phyloP scores from a whole-genome alignment of 2,329 filamentous ascomycete species.

The Cladosporium sp. region DNA sequence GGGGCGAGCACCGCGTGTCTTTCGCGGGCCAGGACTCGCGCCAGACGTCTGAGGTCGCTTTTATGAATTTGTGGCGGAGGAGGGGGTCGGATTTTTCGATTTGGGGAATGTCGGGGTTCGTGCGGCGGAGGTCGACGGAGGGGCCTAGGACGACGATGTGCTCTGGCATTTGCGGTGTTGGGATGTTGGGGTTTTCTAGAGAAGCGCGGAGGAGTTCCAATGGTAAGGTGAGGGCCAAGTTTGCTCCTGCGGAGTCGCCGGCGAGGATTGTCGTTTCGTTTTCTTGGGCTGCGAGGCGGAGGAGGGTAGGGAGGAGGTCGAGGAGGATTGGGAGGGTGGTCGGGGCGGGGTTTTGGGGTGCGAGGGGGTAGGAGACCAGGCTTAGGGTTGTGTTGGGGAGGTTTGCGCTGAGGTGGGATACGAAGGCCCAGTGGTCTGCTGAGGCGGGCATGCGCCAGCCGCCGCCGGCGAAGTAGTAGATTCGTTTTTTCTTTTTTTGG shows the following conservation, averaged over 20 bases:
- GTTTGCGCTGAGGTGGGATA: conserved; percentile 41
- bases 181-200: conserved; percentile 15
- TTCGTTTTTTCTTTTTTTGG: conserved; percentile 23
- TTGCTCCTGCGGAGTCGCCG: conserved; percentile 54
- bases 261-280: conserved; percentile 45
- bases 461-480: conserved; percentile 55
- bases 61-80: conserved; percentile 39
- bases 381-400: conserved; percentile 38
- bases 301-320: conserved; percentile 39
- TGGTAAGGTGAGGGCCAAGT: conserved; percentile 43
- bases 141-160: conserved; percentile 46
- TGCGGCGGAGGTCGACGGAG: conserved; percentile 45
- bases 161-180: conserved; percentile 23
- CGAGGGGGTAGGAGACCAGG: conserved; percentile 51
- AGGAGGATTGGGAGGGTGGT: conserved; percentile 45
- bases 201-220: conserved; percentile 33
- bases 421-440: conserved; percentile 49
- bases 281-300: conserved; percentile 35
- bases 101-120: conserved; percentile 41
- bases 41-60: conserved; percentile 41
- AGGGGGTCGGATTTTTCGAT: conserved; percentile 43
- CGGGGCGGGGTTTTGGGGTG: conserved; percentile 49
- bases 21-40: conserved; percentile 35
- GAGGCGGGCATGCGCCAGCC: conserved; percentile 51
- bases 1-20: conserved; percentile 47